A percentile compares a stretch with the other conserved stretches of the same genome.
These are phyloP conservation scores for Rhizopus microsporus DNA, from an alignment of 371 early-diverging fungal species.

Conservation along the genomic window DNA sequence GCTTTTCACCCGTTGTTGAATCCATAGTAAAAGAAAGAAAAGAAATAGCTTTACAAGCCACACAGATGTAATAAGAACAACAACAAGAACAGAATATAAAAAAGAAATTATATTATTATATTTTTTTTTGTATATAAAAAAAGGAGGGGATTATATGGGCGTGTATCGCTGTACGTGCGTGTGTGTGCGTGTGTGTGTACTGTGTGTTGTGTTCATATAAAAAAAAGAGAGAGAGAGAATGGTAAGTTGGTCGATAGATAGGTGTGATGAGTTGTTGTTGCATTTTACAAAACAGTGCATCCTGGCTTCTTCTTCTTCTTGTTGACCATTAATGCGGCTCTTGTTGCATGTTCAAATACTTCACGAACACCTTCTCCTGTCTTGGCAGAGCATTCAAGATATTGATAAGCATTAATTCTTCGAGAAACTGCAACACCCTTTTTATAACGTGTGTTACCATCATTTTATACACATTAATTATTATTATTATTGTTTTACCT, in stretches of 20 bases:
- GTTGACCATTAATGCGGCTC: constrained; percentile 76
- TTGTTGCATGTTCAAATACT: constrained; percentile 92
- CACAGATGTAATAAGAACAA: background rate
- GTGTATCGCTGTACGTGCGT: background rate
- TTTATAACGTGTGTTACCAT: background rate
- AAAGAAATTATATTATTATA: background rate
- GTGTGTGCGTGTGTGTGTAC: background rate
- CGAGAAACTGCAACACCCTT: constrained; percentile 52
- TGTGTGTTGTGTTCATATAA: background rate
- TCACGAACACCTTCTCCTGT: constrained; percentile 90
- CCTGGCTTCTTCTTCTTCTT: constrained; percentile 50
- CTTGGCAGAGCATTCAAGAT: constrained; percentile 96
- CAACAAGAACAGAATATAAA: background rate
- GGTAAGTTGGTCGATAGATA: background rate
- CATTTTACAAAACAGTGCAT: constrained; percentile 55
- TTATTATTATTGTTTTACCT: constrained; percentile 45
- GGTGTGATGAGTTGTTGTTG: background rate
- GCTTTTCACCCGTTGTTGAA: background rate
- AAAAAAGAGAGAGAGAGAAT: background rate
- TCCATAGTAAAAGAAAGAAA: background rate
- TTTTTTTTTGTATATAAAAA: too few species aligned
- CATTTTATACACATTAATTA: background rate
- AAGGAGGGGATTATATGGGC: background rate
- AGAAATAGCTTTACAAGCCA: background rate
- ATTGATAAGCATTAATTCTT: constrained; percentile 86